Percentiles rank a stretch among this genome's conserved stretches.
Conservation (phyloP, 192 early-diverging fungal species). For the Coemansia sp. region DNA sequence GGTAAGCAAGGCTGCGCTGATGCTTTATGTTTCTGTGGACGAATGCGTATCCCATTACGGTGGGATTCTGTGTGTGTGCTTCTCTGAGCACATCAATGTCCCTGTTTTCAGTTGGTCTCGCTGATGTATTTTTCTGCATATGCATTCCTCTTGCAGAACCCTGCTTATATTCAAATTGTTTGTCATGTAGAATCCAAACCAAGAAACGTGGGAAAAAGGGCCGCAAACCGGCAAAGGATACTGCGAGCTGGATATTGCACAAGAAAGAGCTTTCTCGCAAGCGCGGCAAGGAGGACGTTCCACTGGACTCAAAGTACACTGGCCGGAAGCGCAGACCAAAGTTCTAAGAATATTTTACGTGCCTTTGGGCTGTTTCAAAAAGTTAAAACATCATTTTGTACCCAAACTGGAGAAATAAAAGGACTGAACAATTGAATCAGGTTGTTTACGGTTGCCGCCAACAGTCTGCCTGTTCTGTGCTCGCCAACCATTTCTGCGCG, state of each 20-base stretch:
- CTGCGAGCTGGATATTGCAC: slow-evolving; percentile 77
- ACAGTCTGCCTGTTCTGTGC: too few species aligned
- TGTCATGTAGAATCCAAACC: slow-evolving; percentile 43
- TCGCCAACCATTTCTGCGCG: background rate
- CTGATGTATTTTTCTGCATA: slow-evolving; percentile 3
- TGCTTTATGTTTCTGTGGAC: slow-evolving; percentile 4
- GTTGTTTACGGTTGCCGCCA: too few species aligned
- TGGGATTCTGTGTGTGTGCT: background rate
- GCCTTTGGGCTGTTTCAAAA: too few species aligned
- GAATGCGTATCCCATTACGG: slow-evolving; percentile 1
- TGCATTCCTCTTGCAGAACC: background rate
- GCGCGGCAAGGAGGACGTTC: slow-evolving; percentile 74
- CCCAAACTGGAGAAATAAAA: too few species aligned
- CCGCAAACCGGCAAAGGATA: slow-evolving; percentile 74
- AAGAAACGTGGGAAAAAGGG: slow-evolving; percentile 24
- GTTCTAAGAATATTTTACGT: slow-evolving; percentile 59
- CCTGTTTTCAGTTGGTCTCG: background rate
- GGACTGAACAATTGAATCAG: too few species aligned
- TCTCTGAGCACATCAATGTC: background rate
- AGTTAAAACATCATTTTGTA: too few species aligned
- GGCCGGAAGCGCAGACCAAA: slow-evolving; percentile 84
- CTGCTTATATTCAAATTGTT: slow-evolving; percentile 6
- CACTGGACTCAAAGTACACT: slow-evolving; percentile 91
- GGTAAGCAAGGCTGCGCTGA: slow-evolving; percentile 20
- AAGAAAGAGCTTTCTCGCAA: slow-evolving; percentile 86